Evolutionary conservation across 2,329 filamentous ascomycete species (phyloP), one percentile per base, ranked within the genome.

Genomic region (Epichloe baconii): DNA sequence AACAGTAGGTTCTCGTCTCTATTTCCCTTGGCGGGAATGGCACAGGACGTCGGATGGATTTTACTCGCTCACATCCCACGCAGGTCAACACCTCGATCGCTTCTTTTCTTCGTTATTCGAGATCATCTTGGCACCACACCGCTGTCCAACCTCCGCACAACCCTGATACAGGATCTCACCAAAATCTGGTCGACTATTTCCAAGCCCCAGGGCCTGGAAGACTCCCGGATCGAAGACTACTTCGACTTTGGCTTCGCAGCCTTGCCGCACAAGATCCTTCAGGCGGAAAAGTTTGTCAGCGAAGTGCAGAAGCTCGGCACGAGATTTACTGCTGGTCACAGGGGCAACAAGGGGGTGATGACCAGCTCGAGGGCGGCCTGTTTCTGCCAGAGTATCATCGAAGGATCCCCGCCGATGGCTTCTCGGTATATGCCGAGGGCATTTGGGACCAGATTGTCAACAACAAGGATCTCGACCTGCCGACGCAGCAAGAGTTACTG

Each of bases 361-460:
- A 89, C 58, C 81, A 86, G 54, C 75, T 85, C 2, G 80, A 86
- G 46, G 87, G 86, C 14, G 86, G 86, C 4, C 79, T 98, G 4
- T 93, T 98, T 64, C 71, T 97, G 43, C 85, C 93, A 21, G 90
- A 96, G 61, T 98, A 98, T 66, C 93, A 98, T 70, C 80, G 93
- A 54, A 79, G 93, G 52, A 98, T 98, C 56, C 93, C 93, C 11
- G 93, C 93, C 10, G 93, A 98, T 66, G 93, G 93, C n/a, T 93
- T 97, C 64, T 87, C 91, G 0, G 77, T 89, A 53, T 98, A 98
- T 61, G 90, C 93, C 0, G 83, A 93, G 64, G 88, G 90, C 41
- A 82, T 98, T 44, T 98, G 93, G 93, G 90, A 97, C 62, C 91
- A 97, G 69, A 98, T 98, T 64, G 90, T 95, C 60, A 86, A 91